Conservation (phyloP, 2,329 filamentous ascomycete species). For the Colletotrichum sp. region DNA sequence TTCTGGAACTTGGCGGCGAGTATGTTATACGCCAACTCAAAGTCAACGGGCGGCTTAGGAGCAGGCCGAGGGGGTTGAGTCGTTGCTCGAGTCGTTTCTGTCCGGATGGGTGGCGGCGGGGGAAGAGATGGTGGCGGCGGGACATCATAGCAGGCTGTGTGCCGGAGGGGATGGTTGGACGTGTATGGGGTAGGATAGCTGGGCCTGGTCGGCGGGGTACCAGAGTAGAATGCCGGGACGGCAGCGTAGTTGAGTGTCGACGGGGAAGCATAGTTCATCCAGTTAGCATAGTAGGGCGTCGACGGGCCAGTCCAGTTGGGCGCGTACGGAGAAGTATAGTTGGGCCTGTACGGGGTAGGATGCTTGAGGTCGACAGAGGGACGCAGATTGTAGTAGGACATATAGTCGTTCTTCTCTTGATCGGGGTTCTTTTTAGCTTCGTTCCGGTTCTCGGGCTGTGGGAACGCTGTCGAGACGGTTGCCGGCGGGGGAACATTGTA, state of each 20-base stretch:
- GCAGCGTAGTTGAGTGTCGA: too few relatives aligned
- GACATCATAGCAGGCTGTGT: too few relatives aligned
- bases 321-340: neutral
- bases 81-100: neutral
- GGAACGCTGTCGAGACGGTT: neutral
- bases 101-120: neutral
- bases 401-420: neutral
- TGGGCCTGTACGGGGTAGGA: neutral
- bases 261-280: too few relatives aligned
- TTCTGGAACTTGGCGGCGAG: neutral
- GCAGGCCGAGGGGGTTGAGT: neutral
- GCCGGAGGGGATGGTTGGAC: too few relatives aligned
- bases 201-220: neutral
- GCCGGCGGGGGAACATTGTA: neutral
- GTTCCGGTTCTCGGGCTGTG: neutral
- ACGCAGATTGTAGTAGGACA: neutral
- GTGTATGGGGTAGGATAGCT: neutral
- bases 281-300: too few relatives aligned
- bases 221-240: too few relatives aligned
- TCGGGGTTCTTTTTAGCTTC: neutral
- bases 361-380: neutral
- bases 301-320: too few relatives aligned
- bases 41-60: neutral
- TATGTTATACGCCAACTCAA: neutral
- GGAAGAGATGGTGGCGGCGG: neutral